These are phyloP conservation scores for Alternaria metachromatica DNA, from an alignment of 2,329 filamentous ascomycete species.

Conservation along the genomic window DNA sequence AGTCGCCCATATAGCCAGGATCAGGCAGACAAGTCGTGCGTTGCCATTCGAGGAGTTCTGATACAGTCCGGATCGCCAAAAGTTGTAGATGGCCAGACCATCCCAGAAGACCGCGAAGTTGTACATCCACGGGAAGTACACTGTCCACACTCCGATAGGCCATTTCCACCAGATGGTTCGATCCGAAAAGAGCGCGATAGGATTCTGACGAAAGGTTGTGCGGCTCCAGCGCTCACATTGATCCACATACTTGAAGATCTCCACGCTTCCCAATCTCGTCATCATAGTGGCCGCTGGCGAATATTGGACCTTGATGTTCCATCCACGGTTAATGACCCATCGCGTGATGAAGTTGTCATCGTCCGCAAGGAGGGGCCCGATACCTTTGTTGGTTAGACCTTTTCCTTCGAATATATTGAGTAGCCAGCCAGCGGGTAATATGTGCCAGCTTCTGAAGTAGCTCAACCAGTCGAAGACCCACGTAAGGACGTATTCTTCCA, in stretches of 20 bases:
- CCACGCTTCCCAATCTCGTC: neutral
- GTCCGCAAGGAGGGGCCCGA: constrained; percentile 33
- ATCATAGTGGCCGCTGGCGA: constrained; percentile 56
- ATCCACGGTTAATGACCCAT: constrained; percentile 55
- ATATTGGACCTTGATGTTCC: constrained; percentile 61
- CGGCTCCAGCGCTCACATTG: constrained; percentile 39
- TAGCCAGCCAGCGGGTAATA: neutral
- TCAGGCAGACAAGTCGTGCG: neutral
- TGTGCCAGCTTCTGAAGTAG: neutral
- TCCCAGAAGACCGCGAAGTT: constrained; percentile 35
- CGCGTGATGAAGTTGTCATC: constrained; percentile 60
- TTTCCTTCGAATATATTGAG: neutral
- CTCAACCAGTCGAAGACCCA: neutral
- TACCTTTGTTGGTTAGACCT: neutral
- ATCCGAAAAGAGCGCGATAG: constrained; percentile 25
- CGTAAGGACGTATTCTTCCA: constrained; percentile 22
- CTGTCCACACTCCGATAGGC: constrained; percentile 31
- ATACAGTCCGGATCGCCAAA: constrained; percentile 16
- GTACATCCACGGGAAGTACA: constrained; percentile 35
- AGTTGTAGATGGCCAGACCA: constrained; percentile 8
- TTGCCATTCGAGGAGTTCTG: constrained; percentile 1
- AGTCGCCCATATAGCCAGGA: constrained; percentile 21
- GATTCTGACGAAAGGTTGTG: constrained; percentile 33
- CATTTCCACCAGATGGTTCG: constrained; percentile 33
- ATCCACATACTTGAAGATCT: constrained; percentile 20